Base-by-base conservation (phyloP, 306 rosid genomes). In the Bauhinia variegata region DNA sequence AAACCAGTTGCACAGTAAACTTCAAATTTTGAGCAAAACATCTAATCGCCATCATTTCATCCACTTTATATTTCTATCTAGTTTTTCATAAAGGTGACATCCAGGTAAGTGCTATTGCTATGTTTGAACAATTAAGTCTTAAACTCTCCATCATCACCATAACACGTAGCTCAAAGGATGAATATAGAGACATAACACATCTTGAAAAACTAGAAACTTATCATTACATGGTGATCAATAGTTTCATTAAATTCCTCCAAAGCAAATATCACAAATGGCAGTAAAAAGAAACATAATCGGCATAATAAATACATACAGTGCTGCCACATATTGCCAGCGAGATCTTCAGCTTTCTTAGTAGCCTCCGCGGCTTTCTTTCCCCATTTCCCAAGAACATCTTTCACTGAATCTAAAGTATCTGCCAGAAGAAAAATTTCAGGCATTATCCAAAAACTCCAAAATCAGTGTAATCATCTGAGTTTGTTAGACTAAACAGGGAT, bases 241-340 rank as follows among this genome's bases (percentile, higher is more conserved):
- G 13, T 11, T 9, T 2, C 13, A 11, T 2, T 7, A 9, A 10
- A 11, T 41, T 41, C 12, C 47, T 11, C 10, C 4, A 36, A 36
- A 36, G 6, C 8, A 36, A 36, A 8, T 5, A 6, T 2, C 41
- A 36, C 5, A 42, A 41, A 19, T 28, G 13, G 31, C 33, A 7
- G 10, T 4, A 13, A 37, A 0, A 63, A 7, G 17, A 19, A 44
- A 63, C 9, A 30, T 13, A 23, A 23, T 23, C 28, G 28, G 28
- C 28, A 23, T 23, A 41, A 39, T 4, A 61, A 43, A 77, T 23
- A 71, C 83, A 83, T 72, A 95, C 97, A 75, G 80, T 91, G 99
- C 68, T 91, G 97, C 99, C 99, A 95, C 95, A 91, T 84, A 67
- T 91, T 88, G 11, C 95, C 97, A 46, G 97, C 97, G 17, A 90